These are phyloP conservation scores for Tricharina praecox DNA, from an alignment of 495 filamentous ascomycete species.

Conservation along the genomic window DNA sequence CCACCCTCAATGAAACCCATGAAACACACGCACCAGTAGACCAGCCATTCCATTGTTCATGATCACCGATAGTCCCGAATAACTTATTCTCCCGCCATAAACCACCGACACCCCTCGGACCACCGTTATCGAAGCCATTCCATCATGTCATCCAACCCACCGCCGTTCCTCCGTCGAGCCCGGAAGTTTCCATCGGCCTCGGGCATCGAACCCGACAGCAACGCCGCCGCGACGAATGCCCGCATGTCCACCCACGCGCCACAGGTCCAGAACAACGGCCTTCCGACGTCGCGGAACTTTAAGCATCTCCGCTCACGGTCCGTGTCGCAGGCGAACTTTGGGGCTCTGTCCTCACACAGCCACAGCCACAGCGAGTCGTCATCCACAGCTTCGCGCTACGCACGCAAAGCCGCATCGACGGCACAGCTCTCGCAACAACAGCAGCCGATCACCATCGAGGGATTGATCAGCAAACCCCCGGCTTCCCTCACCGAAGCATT, in stretches of 20 bases:
- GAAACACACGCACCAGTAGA: too few species aligned
- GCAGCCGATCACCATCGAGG: constrained; percentile 17
- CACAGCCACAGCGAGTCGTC: constrained; percentile 1
- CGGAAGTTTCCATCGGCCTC: constrained; percentile 23
- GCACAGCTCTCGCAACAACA: constrained; percentile 13
- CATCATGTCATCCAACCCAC: neutral
- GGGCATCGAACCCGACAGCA: constrained; percentile 12
- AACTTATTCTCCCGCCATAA: too few species aligned
- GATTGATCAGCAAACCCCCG: constrained; percentile 24
- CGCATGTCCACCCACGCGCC: neutral
- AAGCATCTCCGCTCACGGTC: constrained; percentile 21
- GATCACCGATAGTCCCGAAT: too few species aligned
- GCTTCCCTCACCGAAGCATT: constrained; percentile 21
- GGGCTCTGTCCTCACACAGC: neutral
- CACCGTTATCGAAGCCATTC: neutral
- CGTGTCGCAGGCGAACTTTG: constrained; percentile 20
- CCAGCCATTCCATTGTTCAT: too few species aligned
- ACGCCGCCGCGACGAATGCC: neutral
- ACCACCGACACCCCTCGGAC: too few species aligned
- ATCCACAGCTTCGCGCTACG: constrained; percentile 12
- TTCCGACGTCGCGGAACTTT: neutral
- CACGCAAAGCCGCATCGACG: constrained; percentile 17
- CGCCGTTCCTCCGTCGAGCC: constrained; percentile 14
- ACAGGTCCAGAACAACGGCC: constrained; percentile 1
- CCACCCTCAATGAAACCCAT: too few species aligned